A percentile compares a stretch with the other conserved stretches of the same genome.
Evolutionary conservation across 768 basidiomycete species (phyloP).

Genomic region (Russula earlei): DNA sequence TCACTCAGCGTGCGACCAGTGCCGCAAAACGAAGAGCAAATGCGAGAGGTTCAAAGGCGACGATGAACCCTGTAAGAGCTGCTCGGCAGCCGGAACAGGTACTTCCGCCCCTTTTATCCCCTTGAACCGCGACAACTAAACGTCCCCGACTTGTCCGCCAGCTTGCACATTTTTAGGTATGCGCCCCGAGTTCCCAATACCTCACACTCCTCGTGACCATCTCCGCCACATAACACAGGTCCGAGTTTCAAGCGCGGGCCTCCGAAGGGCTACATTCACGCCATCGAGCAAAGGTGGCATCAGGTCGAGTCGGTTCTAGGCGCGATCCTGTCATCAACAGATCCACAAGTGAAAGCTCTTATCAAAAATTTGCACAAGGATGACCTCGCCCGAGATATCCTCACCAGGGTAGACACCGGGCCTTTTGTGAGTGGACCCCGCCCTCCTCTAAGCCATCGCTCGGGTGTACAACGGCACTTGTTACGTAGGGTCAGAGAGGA

Average conservation of each 20-base stretch:
- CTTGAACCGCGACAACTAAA: slow-evolving; percentile 21
- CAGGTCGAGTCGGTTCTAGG: slow-evolving; percentile 88
- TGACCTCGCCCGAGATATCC: slow-evolving; percentile 66
- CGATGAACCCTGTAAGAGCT: slow-evolving; percentile 51
- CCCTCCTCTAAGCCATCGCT: background rate
- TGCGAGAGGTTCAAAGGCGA: slow-evolving; percentile 53
- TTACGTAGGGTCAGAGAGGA: slow-evolving; percentile 55
- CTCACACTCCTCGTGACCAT: background rate
- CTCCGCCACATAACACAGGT: slow-evolving; percentile 36
- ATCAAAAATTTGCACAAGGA: slow-evolving; percentile 60
- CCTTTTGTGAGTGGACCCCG: slow-evolving; percentile 52
- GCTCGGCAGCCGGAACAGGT: slow-evolving; percentile 48
- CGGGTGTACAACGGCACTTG: slow-evolving; percentile 3
- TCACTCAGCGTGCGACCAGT: slow-evolving; percentile 69
- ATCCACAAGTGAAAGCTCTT: slow-evolving; percentile 52
- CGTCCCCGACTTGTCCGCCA: slow-evolving; percentile 27
- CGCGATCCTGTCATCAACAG: slow-evolving; percentile 63
- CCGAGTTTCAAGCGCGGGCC: slow-evolving; percentile 78
- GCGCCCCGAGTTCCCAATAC: background rate
- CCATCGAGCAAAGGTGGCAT: slow-evolving; percentile 86
- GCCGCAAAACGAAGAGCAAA: slow-evolving; percentile 81
- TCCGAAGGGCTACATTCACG: slow-evolving; percentile 87
- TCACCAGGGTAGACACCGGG: slow-evolving; percentile 66
- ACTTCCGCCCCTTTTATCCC: background rate
- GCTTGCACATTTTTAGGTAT: slow-evolving; percentile 60